phyloP scores from a whole-genome alignment of 2,329 filamentous ascomycete species.

The Fusarium secorum region DNA sequence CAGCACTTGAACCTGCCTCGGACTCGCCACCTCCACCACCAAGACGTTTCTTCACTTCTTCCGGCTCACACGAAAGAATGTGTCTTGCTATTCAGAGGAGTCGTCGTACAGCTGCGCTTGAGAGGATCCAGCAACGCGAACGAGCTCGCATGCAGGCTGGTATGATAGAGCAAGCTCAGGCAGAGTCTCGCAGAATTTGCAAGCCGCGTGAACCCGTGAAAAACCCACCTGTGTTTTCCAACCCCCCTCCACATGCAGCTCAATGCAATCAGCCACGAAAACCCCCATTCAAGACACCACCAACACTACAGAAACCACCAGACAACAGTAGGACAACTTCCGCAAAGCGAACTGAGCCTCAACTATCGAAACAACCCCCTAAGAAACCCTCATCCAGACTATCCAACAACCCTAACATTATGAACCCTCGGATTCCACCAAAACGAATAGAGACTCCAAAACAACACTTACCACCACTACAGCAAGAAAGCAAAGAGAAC shows the following conservation, averaged over 20 bases:
- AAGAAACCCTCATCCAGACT: neutral
- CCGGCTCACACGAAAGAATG: constrained; percentile 47
- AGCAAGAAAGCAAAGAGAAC: constrained; percentile 37
- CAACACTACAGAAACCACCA: neutral
- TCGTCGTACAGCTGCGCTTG: constrained; percentile 45
- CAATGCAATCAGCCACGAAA: neutral
- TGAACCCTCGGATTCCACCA: neutral
- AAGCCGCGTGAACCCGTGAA: neutral
- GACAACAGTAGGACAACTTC: neutral
- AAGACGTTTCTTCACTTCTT: constrained; percentile 50
- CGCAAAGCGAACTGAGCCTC: neutral
- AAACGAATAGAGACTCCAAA: neutral
- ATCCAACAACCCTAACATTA: neutral
- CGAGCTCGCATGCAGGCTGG: constrained; percentile 34
- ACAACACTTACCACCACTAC: neutral
- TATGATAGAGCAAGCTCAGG: constrained; percentile 18
- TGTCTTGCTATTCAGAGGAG: constrained; percentile 48
- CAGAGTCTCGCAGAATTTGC: constrained; percentile 2
- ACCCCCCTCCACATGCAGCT: neutral
- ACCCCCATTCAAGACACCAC: neutral
- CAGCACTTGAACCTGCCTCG: neutral
- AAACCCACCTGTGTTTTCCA: neutral
- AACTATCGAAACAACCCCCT: neutral
- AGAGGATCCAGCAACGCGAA: constrained; percentile 43
- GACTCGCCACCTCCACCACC: constrained; percentile 22